Conservation (phyloP, 1,284 basidiomycete genomes). For the Marasmius fiardii region DNA sequence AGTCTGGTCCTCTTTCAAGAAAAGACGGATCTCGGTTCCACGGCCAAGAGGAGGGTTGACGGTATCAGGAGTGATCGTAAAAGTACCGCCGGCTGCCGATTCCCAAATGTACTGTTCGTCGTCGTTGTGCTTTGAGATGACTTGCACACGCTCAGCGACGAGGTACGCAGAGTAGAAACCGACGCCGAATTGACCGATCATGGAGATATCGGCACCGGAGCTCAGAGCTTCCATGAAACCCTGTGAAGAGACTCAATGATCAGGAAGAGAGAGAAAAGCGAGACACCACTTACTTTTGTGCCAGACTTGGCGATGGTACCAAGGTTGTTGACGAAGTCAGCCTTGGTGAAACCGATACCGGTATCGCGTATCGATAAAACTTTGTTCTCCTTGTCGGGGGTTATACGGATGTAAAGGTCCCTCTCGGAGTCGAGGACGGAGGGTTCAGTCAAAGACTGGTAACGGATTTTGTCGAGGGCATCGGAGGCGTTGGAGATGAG, state of each 20-base stretch:
- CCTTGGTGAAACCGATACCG: slow-evolving; percentile 99
- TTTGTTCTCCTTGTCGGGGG: slow-evolving; percentile 95
- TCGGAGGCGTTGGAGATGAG: slow-evolving; percentile 91
- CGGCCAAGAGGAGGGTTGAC: slow-evolving; percentile 90
- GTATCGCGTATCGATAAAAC: slow-evolving; percentile 91
- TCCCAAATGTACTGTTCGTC: slow-evolving; percentile 99
- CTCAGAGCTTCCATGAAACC: slow-evolving; percentile 97
- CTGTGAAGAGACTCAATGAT: slow-evolving; percentile 36
- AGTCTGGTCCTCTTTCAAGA: slow-evolving; percentile 97
- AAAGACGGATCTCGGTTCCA: slow-evolving; percentile 94
- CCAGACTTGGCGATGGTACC: slow-evolving; percentile 99
- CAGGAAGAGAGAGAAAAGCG: slow-evolving; percentile 2
- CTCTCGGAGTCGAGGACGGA: slow-evolving; percentile 83
- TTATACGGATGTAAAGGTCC: slow-evolving; percentile 91
- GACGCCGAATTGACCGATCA: slow-evolving; percentile 96
- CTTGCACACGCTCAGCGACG: slow-evolving; percentile 96
- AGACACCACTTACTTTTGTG: slow-evolving; percentile 66
- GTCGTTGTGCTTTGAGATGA: slow-evolving; percentile 99
- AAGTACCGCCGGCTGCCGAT: slow-evolving; percentile 98
- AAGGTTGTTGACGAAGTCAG: slow-evolving; percentile 97
- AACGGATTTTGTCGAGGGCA: slow-evolving; percentile 97
- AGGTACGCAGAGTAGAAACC: slow-evolving; percentile 99
- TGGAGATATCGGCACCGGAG: slow-evolving; percentile 95
- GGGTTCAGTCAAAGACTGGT: slow-evolving; percentile 89
- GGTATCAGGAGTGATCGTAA: slow-evolving; percentile 96